Conservation (phyloP, 116 monocot genomes). For the Dioscorea cayenensis region DNA sequence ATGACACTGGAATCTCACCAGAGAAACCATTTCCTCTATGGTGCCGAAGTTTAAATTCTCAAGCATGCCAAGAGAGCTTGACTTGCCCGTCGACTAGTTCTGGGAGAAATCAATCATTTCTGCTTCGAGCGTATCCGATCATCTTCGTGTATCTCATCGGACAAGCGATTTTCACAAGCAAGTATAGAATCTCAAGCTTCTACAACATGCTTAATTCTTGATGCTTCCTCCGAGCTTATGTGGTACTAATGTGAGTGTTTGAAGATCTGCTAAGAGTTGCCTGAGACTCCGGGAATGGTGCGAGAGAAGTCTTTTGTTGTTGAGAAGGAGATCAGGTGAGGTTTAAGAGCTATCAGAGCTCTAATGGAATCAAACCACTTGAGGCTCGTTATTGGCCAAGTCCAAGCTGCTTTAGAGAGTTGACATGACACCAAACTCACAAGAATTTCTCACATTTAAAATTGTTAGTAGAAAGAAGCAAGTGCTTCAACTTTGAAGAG, state of each 20-base stretch:
- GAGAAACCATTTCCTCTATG: conserved; percentile 66
- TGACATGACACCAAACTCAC: conserved; percentile 33
- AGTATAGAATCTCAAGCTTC: too few species aligned
- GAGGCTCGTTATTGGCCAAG: conserved; percentile 69
- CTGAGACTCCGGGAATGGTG: conserved; percentile 34
- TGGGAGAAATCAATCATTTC: conserved; percentile 79
- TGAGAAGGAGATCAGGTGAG: conserved; percentile 79
- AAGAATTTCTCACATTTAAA: conserved; percentile 61
- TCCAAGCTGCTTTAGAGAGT: conserved; percentile 48
- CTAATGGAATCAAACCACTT: conserved; percentile 42
- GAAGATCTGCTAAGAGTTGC: conserved; percentile 52
- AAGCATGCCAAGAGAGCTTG: conserved; percentile 41
- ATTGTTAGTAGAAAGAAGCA: too few species aligned
- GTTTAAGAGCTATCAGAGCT: conserved; percentile 44
- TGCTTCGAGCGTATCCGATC: conserved; percentile 59
- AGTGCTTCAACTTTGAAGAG: too few species aligned
- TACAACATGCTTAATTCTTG: conserved; percentile 35
- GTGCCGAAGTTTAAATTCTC: conserved; percentile 52
- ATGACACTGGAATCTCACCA: conserved; percentile 75
- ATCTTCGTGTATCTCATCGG: conserved; percentile 56
- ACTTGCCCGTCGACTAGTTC: conserved; percentile 55
- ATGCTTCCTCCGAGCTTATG: conserved; percentile 46
- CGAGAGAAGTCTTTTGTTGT: conserved; percentile 87
- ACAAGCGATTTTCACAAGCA: conserved; percentile 65
- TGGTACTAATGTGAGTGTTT: conserved; percentile 56